A percentile compares a stretch with the other conserved stretches of the same genome.
phyloP scores from a whole-genome alignment of 345 rosid species.

The Clarkia xantiana region DNA sequence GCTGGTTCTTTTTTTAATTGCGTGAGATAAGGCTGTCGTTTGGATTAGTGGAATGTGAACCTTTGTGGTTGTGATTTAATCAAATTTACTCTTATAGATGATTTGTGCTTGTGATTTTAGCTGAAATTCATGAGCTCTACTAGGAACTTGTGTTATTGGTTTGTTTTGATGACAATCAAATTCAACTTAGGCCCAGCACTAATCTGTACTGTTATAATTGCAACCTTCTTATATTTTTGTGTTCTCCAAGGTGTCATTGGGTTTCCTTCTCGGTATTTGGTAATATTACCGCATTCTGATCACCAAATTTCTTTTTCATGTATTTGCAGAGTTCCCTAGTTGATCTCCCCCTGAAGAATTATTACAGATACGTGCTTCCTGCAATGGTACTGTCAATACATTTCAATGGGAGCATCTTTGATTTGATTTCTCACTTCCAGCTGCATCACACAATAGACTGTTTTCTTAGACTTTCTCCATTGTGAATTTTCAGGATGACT shows the following conservation, averaged over 20 bases:
- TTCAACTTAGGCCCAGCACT: too few relatives aligned
- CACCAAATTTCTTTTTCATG: slow-evolving; percentile 5
- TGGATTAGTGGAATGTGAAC: too few relatives aligned
- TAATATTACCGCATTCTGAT: neutral
- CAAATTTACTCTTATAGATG: too few relatives aligned
- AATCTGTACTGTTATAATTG: too few relatives aligned
- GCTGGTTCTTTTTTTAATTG: too few relatives aligned
- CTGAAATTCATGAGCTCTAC: too few relatives aligned
- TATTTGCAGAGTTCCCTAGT: slow-evolving; percentile 85
- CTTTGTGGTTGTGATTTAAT: too few relatives aligned
- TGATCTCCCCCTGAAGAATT: slow-evolving; percentile 96
- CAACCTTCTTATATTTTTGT: too few relatives aligned
- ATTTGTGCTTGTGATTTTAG: too few relatives aligned
- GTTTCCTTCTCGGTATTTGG: neutral
- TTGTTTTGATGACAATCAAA: too few relatives aligned
- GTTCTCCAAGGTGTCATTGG: neutral
- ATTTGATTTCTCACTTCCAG: slow-evolving; percentile 7
- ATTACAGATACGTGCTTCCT: slow-evolving; percentile 93
- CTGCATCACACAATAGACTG: slow-evolving; percentile 1
- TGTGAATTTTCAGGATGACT: slow-evolving; percentile 68
- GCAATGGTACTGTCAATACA: slow-evolving; percentile 35
- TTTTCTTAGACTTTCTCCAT: slow-evolving; percentile 13
- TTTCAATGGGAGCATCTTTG: neutral
- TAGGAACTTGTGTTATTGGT: too few relatives aligned
- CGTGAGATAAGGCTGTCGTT: too few relatives aligned